These are phyloP conservation scores for Pseudogymnoascus sp. DNA, from an alignment of 2,329 filamentous ascomycete genomes.

Conservation along the genomic window DNA sequence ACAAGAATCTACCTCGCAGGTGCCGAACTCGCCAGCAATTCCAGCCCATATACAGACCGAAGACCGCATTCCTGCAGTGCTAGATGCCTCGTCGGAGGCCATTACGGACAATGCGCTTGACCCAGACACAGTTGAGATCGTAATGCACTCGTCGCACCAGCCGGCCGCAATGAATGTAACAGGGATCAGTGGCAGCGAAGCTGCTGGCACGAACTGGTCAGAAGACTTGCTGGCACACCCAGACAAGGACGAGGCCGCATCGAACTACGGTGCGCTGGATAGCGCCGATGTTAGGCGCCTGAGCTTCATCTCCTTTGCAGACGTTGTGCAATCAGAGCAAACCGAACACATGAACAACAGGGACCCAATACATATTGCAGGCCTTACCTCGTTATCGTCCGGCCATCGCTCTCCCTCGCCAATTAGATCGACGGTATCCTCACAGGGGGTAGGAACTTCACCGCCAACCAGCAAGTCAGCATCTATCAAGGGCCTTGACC, in stretches of 20 bases:
- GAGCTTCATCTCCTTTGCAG: slow-evolving; percentile 94
- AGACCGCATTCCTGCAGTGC: slow-evolving; percentile 82
- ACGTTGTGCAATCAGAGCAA: slow-evolving; percentile 83
- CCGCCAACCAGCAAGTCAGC: slow-evolving; percentile 69
- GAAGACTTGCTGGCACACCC: slow-evolving; percentile 43
- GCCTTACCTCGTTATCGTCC: slow-evolving; percentile 52
- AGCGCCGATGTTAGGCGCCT: slow-evolving; percentile 70
- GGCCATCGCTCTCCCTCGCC: slow-evolving; percentile 69
- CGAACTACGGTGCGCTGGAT: slow-evolving; percentile 72
- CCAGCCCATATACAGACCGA: slow-evolving; percentile 90
- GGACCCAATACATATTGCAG: slow-evolving; percentile 62
- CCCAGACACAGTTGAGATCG: slow-evolving; percentile 85
- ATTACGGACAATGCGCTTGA: slow-evolving; percentile 82
- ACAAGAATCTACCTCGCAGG: slow-evolving; percentile 62
- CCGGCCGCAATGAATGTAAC: slow-evolving; percentile 63
- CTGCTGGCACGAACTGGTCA: slow-evolving; percentile 24
- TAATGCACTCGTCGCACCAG: slow-evolving; percentile 78
- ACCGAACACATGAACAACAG: slow-evolving; percentile 52
- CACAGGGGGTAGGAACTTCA: slow-evolving; percentile 57
- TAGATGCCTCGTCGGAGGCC: slow-evolving; percentile 84
- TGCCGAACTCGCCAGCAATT: slow-evolving; percentile 73
- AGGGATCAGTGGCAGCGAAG: slow-evolving; percentile 34
- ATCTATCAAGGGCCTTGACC: slow-evolving; percentile 65
- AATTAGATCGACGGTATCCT: slow-evolving; percentile 68
- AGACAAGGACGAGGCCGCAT: slow-evolving; percentile 53